Percentiles rank a stretch among this genome's conserved stretches.
phyloP scores from a whole-genome alignment of 331 rosid species.

The Spiraea crenata region DNA sequence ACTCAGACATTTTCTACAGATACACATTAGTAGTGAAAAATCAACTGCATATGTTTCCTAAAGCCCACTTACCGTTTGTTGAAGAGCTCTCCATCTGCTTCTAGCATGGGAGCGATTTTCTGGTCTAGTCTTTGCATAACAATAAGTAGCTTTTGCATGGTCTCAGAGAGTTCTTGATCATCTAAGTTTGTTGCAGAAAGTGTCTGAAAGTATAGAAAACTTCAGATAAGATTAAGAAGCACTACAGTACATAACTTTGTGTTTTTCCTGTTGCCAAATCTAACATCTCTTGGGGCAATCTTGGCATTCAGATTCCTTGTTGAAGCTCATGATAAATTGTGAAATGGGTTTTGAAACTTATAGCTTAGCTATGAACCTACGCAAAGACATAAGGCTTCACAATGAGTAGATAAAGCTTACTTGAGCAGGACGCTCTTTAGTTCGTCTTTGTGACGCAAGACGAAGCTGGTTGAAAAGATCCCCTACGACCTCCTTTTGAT shows the following conservation, averaged over 20 bases:
- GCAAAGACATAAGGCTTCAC: not conserved
- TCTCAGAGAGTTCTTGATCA: constrained; percentile 83
- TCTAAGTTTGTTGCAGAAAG: constrained; percentile 85
- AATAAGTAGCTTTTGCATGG: constrained; percentile 91
- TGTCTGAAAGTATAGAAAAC: constrained; percentile 54
- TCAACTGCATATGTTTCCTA: not conserved
- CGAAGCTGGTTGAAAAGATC: constrained; percentile 97
- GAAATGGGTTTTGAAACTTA: not conserved
- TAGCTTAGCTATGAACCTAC: not conserved
- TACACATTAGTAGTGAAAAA: not conserved
- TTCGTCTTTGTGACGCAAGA: constrained; percentile 86
- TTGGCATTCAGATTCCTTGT: not conserved
- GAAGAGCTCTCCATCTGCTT: constrained; percentile 89
- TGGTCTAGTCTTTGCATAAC: constrained; percentile 93
- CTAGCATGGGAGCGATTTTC: constrained; percentile 85
- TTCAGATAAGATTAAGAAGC: constrained; percentile 18
- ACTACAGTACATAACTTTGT: not conserved
- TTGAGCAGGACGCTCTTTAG: constrained; percentile 84
- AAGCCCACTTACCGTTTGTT: constrained; percentile 55
- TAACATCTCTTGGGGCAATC: not conserved
- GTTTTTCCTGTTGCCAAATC: not conserved
- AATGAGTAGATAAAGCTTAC: constrained; percentile 44
- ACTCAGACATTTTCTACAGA: not conserved
- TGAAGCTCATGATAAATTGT: not conserved
- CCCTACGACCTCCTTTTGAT: constrained; percentile 92